phyloP scores from a whole-genome alignment of 2,329 filamentous ascomycete species.

The Diaporthe capsici region DNA sequence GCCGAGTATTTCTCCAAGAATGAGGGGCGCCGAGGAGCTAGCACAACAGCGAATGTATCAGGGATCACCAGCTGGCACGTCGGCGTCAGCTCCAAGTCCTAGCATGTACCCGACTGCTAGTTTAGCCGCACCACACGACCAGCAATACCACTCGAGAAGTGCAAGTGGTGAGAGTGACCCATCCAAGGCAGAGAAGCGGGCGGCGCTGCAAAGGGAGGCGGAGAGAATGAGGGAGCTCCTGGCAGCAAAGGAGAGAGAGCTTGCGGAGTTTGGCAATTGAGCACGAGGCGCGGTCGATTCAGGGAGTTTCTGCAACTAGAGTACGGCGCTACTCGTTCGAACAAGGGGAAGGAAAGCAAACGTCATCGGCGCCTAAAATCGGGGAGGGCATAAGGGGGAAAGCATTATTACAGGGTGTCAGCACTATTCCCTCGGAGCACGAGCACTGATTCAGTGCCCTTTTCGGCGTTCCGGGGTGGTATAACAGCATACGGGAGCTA shows the following conservation, averaged over 20 bases:
- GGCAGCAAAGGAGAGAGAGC: constrained; percentile 80
- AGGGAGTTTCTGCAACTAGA: neutral
- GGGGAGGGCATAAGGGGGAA: neutral
- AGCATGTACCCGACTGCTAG: constrained; percentile 54
- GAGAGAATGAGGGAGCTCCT: constrained; percentile 82
- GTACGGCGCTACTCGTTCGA: constrained; percentile 14
- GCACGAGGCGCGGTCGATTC: neutral
- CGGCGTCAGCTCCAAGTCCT: constrained; percentile 59
- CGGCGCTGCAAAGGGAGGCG: constrained; percentile 78
- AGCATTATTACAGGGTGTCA: constrained; percentile 30
- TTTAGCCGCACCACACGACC: constrained; percentile 45
- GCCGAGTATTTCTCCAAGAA: constrained; percentile 42
- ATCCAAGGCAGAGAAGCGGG: constrained; percentile 72
- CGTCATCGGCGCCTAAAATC: constrained; percentile 25
- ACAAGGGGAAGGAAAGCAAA: neutral
- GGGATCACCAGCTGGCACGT: constrained; percentile 58
- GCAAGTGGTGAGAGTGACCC: constrained; percentile 62
- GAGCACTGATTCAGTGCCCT: constrained; percentile 18
- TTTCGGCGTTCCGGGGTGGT: constrained; percentile 23
- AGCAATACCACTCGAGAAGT: constrained; percentile 45
- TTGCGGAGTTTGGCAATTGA: constrained; percentile 61
- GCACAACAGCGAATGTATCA: constrained; percentile 60
- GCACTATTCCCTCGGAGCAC: constrained; percentile 31
- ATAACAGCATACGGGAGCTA: constrained; percentile 25
- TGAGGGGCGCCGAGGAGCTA: constrained; percentile 48